phyloP scores from a whole-genome alignment of 139 green algal species.

The Yamagishiella unicocca region DNA sequence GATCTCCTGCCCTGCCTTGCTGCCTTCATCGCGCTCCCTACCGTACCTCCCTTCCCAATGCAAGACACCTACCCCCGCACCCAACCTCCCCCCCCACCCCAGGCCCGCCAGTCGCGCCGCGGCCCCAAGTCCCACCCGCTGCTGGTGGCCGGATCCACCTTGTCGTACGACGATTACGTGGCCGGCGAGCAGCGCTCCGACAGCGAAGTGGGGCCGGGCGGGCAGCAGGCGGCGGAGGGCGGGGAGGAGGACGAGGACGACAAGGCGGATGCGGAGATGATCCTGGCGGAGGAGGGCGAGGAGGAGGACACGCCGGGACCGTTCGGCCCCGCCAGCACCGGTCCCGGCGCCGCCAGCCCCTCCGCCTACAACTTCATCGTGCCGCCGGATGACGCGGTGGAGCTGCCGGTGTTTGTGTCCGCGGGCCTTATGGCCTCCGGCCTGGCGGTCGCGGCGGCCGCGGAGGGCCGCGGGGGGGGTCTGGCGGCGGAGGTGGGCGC shows the following conservation, averaged over 20 bases:
- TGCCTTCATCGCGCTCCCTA: too few species aligned
- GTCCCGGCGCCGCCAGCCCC: neutral
- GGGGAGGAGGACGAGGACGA: neutral
- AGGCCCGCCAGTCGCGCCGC: conserved; percentile 12
- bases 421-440: neutral
- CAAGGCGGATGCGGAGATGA: conserved; percentile 2
- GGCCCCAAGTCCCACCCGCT: conserved; percentile 2
- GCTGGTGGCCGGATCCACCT: neutral
- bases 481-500: neutral
- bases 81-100: neutral
- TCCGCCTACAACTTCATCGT: neutral
- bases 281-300: conserved; percentile 12
- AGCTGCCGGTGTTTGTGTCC: neutral
- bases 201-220: neutral
- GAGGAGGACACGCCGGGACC: neutral
- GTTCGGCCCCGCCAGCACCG: conserved; percentile 15
- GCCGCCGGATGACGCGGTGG: conserved; percentile 11
- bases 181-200: neutral
- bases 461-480: neutral
- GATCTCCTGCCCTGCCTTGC: too few species aligned
- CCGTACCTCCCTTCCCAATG: too few species aligned
- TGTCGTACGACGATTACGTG: neutral
- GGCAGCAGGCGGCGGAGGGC: neutral
- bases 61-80: too few species aligned
- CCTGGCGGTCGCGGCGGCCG: neutral